These are phyloP conservation scores for Dictyostelium purpureum DNA, from an alignment of 78 protist genomes.

Conservation along the genomic window DNA sequence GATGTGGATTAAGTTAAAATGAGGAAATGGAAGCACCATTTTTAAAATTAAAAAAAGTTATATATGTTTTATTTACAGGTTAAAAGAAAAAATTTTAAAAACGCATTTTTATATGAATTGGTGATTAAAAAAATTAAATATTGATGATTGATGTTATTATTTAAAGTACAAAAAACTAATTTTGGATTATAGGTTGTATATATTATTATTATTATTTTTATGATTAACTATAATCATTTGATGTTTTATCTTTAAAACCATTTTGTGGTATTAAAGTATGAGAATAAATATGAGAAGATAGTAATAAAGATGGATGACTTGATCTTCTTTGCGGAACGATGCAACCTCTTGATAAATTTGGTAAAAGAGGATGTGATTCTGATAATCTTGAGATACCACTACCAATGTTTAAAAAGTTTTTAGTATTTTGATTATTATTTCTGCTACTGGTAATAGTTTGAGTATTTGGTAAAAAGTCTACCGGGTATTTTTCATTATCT, in stretches of 20 bases:
- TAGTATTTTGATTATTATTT: not conserved
- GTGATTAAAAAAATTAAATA: too few species aligned
- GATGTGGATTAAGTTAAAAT: too few species aligned
- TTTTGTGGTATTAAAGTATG: slow-evolving; percentile 36
- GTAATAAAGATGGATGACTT: slow-evolving; percentile 33
- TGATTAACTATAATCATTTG: slow-evolving; percentile 28
- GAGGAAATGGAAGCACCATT: too few species aligned
- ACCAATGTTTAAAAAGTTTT: not conserved
- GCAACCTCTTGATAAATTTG: not conserved
- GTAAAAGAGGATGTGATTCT: not conserved
- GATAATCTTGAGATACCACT: not conserved
- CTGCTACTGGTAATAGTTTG: not conserved
- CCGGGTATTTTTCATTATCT: slow-evolving; percentile 32
- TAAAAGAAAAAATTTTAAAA: too few species aligned
- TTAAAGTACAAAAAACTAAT: too few species aligned
- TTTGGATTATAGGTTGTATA: too few species aligned
- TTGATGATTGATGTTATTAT: too few species aligned
- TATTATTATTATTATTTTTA: too few species aligned
- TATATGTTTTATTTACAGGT: too few species aligned
- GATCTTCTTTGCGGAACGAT: slow-evolving; percentile 14
- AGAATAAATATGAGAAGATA: slow-evolving; percentile 65
- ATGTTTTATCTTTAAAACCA: slow-evolving; percentile 21
- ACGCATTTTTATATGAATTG: too few species aligned
- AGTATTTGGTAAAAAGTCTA: slow-evolving; percentile 18
- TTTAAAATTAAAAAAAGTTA: too few species aligned